A percentile compares a stretch with the other conserved stretches of the same genome.
Evolutionary conservation across 2,329 filamentous ascomycete genomes (phyloP).

Genomic region (Macrophomina pseudophaseolina): DNA sequence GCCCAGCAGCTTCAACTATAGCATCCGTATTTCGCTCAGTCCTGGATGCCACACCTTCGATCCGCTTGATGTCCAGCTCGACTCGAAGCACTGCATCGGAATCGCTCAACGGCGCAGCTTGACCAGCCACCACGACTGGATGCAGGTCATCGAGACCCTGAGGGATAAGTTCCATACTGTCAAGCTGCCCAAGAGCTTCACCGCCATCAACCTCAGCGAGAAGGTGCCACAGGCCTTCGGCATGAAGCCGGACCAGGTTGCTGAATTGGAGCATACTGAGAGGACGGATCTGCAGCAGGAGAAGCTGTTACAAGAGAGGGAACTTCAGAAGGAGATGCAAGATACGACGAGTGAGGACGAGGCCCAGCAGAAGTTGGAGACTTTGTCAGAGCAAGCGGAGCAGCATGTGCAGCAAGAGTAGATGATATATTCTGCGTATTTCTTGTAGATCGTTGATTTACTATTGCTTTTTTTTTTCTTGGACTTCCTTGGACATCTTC

Average conservation of each 20-base stretch:
- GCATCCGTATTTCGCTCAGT: slow-evolving; percentile 93
- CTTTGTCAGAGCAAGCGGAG: neutral
- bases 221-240: slow-evolving; percentile 53
- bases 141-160: slow-evolving; percentile 93
- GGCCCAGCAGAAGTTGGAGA: neutral
- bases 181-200: slow-evolving; percentile 57
- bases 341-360: neutral
- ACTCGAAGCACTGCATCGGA: slow-evolving; percentile 95
- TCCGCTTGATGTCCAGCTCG: slow-evolving; percentile 92
- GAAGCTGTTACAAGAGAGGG: neutral
- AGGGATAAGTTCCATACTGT: slow-evolving; percentile 92
- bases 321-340: neutral
- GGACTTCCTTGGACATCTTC: neutral
- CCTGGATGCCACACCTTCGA: slow-evolving; percentile 97
- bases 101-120: slow-evolving; percentile 88
- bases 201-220: slow-evolving; percentile 57
- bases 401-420: neutral
- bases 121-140: slow-evolving; percentile 93
- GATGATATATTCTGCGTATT: neutral
- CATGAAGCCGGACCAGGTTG: neutral
- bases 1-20: slow-evolving; percentile 84
- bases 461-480: neutral
- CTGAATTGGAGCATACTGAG: neutral
- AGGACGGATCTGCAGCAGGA: neutral
- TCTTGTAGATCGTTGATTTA: neutral